Evolutionary conservation across 768 basidiomycete species (phyloP).

Genomic region (Lentinula aciculospora): DNA sequence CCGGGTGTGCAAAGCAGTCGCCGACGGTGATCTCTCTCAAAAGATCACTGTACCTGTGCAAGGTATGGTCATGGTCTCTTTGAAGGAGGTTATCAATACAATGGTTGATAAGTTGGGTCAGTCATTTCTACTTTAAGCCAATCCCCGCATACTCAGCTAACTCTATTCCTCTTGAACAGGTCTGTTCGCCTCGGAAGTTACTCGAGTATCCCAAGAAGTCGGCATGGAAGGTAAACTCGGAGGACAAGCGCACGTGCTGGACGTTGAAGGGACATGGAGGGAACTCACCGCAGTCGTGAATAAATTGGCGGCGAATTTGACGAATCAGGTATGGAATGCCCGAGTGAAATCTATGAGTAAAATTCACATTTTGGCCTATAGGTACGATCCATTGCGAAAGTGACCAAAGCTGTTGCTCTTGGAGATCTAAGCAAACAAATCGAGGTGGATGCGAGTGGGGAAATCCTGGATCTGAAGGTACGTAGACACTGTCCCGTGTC

Average conservation of each 20-base stretch:
- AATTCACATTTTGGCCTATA: neutral
- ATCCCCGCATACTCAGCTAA: neutral
- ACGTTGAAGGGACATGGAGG: slow-evolving; percentile 89
- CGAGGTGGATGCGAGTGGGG: slow-evolving; percentile 64
- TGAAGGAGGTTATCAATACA: slow-evolving; percentile 64
- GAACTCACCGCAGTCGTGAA: slow-evolving; percentile 75
- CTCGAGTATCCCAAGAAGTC: slow-evolving; percentile 80
- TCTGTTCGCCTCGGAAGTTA: slow-evolving; percentile 89
- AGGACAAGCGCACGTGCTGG: slow-evolving; percentile 79
- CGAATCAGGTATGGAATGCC: slow-evolving; percentile 37
- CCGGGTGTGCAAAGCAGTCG: slow-evolving; percentile 68
- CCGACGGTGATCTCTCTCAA: slow-evolving; percentile 59
- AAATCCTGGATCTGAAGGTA: slow-evolving; percentile 74
- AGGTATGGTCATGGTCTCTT: slow-evolving; percentile 64
- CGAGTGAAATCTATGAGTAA: slow-evolving; percentile 16
- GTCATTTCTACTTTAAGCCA: neutral
- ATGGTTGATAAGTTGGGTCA: slow-evolving; percentile 32
- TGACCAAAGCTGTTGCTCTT: slow-evolving; percentile 74
- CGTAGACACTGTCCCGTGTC: slow-evolving; percentile 3
- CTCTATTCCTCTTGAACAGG: slow-evolving; percentile 23
- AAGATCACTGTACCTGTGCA: slow-evolving; percentile 69
- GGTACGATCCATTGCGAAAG: slow-evolving; percentile 40
- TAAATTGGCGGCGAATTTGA: slow-evolving; percentile 52
- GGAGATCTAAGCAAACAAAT: slow-evolving; percentile 90
- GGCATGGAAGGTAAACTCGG: slow-evolving; percentile 82